Base-by-base conservation (phyloP, 352 stramenopile species). In the Pythium apleroticum region DNA sequence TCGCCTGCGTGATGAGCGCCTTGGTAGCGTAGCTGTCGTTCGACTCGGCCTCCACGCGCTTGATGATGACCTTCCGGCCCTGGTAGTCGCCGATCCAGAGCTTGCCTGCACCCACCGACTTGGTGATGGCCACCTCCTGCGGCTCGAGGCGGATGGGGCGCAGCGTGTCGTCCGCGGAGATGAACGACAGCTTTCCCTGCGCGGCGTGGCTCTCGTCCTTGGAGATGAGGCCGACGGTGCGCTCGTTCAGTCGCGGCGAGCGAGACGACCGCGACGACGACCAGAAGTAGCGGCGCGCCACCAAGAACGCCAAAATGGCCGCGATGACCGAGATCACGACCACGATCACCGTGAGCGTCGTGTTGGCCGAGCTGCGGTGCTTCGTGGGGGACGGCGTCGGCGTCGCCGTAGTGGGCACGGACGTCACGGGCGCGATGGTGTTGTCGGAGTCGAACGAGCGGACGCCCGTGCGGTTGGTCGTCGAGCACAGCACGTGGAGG, bases 111-210 rank as follows among this genome's bases (percentile, higher is more conserved):
- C 84, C 82, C 12, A 81, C 49, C 6, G 78, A 77, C 52, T 88
- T 90, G 24, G 63, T 80, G 14, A 91, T 59, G 24, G 71, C 65
- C 22, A 93, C 73, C n/a, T 86, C 76, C 33, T 73, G 77, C 37
- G 80, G 76, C 55, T 81, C 76, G 10, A 93, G 52, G 0, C 77
- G 71, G 41, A 90, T 76, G 4, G 75, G 71, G 10, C 76, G 73
- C 46, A 91, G 52, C 15, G 81, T 77, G 48, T 89, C 80, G 60
- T 91, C 81, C n/a, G 73, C 88, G 4, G 84, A 90, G 28, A 90
- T 80, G 37, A 92, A 84, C 4, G 76, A 87, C 6, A 71, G 63
- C 52, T 86, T 90, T 19, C 60, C 50, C 11, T 52, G 50, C 15
- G 30, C 33, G 33, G 52, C 30, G 28, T 60, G 64, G 14, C 52